A percentile compares a stretch with the other conserved stretches of the same genome.
Evolutionary conservation across 2,329 filamentous ascomycete species (phyloP).

Genomic region (Escovopsis sp.): DNA sequence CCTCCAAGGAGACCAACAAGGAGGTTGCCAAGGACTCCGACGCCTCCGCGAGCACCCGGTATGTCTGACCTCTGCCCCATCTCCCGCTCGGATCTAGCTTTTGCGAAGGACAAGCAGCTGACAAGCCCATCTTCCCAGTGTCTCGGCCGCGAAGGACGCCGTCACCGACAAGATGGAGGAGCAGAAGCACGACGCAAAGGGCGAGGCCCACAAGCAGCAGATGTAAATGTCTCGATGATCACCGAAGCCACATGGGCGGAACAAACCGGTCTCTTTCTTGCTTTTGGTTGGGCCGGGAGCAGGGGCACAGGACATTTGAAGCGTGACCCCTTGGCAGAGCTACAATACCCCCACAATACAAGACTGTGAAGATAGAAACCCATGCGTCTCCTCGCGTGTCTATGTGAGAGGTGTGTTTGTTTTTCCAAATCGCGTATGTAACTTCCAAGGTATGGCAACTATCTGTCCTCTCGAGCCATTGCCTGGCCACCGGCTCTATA

Average conservation of each 20-base stretch:
- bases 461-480: not conserved
- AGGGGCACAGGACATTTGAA: no score
- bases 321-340: no score
- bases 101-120: not conserved
- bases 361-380: no score
- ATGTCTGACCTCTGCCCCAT: constrained; percentile 8
- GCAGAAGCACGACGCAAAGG: constrained; percentile 23
- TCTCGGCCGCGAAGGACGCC: constrained; percentile 33
- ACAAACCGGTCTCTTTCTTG: no score
- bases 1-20: constrained; percentile 58
- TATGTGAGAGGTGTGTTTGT: no score
- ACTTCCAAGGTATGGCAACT: not conserved
- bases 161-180: constrained; percentile 30
- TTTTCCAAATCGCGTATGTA: no score
- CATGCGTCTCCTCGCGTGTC: no score
- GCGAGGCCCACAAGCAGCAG: constrained; percentile 25
- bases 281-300: no score
- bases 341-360: no score
- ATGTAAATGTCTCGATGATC: constrained; percentile 15
- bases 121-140: constrained; percentile 16
- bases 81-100: not conserved
- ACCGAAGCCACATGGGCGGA: not conserved
- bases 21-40: constrained; percentile 47
- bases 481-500: constrained; percentile 7
- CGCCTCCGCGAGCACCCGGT: constrained; percentile 37